These are phyloP conservation scores for Melampsora medusae DNA, from an alignment of 1,284 basidiomycete species.

Conservation along the genomic window DNA sequence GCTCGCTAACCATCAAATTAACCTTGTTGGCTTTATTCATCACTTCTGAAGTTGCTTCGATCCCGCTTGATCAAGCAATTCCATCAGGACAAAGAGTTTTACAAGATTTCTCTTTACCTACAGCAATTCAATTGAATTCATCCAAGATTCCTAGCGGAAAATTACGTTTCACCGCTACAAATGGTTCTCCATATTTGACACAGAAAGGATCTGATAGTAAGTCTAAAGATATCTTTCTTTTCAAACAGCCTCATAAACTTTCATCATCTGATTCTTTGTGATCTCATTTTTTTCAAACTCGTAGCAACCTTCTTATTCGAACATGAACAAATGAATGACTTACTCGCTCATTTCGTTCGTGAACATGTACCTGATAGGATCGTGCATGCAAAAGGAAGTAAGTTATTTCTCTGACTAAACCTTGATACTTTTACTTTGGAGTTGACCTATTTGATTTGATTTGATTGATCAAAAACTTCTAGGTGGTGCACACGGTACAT, in stretches of 20 bases:
- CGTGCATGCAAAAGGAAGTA: slow-evolving; percentile 58
- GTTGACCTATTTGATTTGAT: too few species aligned
- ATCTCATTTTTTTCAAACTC: neutral
- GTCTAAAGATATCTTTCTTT: neutral
- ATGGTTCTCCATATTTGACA: slow-evolving; percentile 47
- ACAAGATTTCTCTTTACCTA: too few species aligned
- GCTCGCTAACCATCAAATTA: too few species aligned
- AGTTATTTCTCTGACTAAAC: neutral
- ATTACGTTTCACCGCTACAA: slow-evolving; percentile 47
- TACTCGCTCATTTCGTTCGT: slow-evolving; percentile 84
- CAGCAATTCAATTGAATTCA: neutral
- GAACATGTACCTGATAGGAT: slow-evolving; percentile 95
- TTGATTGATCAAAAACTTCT: neutral
- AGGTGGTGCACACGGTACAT: slow-evolving; percentile 26
- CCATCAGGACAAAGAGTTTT: too few species aligned
- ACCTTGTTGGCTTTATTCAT: too few species aligned
- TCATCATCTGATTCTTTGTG: too few species aligned
- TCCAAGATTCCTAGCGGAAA: slow-evolving; percentile 19
- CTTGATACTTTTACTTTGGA: neutral
- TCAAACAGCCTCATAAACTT: neutral
- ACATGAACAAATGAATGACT: slow-evolving; percentile 62
- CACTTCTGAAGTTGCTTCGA: too few species aligned
- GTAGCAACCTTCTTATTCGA: slow-evolving; percentile 3
- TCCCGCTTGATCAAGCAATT: too few species aligned
- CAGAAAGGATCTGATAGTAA: slow-evolving; percentile 8